Percentiles rank a stretch among this genome's conserved stretches.
phyloP scores from a whole-genome alignment of 768 basidiomycete genomes.

The Lepiota brunneoincarnata region DNA sequence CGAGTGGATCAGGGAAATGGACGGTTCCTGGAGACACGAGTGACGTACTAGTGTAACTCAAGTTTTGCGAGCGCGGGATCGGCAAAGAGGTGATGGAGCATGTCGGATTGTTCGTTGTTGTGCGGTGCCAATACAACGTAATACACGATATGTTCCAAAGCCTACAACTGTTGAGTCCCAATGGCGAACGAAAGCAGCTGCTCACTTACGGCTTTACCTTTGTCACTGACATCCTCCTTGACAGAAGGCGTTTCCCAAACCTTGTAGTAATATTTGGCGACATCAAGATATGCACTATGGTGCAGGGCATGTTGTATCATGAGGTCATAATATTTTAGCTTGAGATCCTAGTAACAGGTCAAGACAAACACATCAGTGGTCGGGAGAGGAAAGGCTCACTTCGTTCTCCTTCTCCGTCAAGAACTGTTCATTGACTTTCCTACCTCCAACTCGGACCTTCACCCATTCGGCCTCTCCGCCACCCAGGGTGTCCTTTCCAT shows the following conservation, averaged over 20 bases:
- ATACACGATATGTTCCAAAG: slow-evolving; percentile 92
- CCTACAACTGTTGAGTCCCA: slow-evolving; percentile 41
- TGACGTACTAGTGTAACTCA: slow-evolving; percentile 76
- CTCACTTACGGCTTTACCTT: slow-evolving; percentile 60
- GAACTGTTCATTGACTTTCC: slow-evolving; percentile 93
- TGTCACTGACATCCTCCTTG: slow-evolving; percentile 73
- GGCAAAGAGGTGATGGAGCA: slow-evolving; percentile 83
- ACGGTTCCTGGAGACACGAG: neutral
- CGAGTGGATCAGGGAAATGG: slow-evolving; percentile 15
- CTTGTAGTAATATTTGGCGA: slow-evolving; percentile 92
- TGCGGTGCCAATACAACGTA: slow-evolving; percentile 93
- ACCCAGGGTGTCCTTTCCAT: slow-evolving; percentile 57
- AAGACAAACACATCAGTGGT: neutral
- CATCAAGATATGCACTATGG: slow-evolving; percentile 83
- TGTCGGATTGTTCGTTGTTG: slow-evolving; percentile 96
- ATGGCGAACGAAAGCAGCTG: slow-evolving; percentile 3
- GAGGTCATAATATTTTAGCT: slow-evolving; percentile 92
- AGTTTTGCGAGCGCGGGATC: slow-evolving; percentile 80
- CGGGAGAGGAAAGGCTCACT: slow-evolving; percentile 38
- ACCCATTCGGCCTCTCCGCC: slow-evolving; percentile 91
- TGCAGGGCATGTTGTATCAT: slow-evolving; percentile 95
- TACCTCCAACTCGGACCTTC: slow-evolving; percentile 85
- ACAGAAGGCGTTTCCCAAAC: slow-evolving; percentile 97
- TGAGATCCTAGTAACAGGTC: slow-evolving; percentile 66
- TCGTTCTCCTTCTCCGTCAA: slow-evolving; percentile 87